Conservation (phyloP, 345 rosid species). For the Barbarea vulgaris region DNA sequence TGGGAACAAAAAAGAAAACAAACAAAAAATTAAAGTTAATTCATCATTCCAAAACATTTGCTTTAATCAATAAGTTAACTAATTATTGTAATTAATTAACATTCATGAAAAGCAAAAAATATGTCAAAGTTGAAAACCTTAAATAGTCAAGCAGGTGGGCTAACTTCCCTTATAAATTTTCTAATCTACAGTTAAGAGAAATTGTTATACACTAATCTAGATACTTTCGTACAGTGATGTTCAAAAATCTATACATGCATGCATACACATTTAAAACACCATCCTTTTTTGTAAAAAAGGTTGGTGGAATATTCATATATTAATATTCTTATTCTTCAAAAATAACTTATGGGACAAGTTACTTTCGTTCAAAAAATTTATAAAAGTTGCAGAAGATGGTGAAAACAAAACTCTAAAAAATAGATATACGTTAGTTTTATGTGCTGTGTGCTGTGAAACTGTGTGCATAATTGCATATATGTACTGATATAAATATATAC, state of each 20-base stretch:
- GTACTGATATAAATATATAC: background rate
- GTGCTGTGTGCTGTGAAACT: background rate
- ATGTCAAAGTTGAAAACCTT: slow-evolving; percentile 17
- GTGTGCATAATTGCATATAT: background rate
- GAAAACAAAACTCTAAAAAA: background rate
- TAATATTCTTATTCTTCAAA: slow-evolving; percentile 4
- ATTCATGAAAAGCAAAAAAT: slow-evolving; percentile 3
- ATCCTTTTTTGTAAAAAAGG: background rate
- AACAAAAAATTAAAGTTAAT: background rate
- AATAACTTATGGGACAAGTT: slow-evolving; percentile 25
- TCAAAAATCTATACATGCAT: background rate
- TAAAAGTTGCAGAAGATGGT: background rate
- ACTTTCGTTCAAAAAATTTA: background rate
- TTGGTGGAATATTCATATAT: slow-evolving; percentile 23
- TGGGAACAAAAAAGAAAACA: background rate
- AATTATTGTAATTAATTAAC: slow-evolving; percentile 4
- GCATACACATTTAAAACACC: background rate
- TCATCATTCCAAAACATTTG: background rate
- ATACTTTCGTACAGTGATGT: background rate
- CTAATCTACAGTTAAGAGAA: background rate
- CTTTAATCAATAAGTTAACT: background rate
- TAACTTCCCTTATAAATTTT: slow-evolving; percentile 25
- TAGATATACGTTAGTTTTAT: background rate
- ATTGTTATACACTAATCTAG: background rate
- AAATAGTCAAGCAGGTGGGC: slow-evolving; percentile 39